Evolutionary conservation across 148 eudicot species (phyloP).

Genomic region (Rhododendron vialii): DNA sequence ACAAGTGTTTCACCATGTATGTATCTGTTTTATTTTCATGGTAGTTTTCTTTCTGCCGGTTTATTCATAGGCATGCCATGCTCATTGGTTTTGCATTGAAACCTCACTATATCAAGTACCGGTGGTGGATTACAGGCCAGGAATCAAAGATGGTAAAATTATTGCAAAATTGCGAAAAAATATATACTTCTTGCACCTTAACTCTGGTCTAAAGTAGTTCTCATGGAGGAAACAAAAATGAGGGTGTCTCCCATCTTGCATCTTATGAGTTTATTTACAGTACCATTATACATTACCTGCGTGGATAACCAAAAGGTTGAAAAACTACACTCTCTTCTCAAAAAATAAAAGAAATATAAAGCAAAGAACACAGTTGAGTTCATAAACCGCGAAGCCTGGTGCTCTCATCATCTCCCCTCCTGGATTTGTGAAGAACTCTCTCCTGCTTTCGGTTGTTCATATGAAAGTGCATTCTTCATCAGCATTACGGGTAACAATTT

Average conservation of each 20-base stretch:
- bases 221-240: constrained; percentile 6
- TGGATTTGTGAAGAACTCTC: constrained; percentile 20
- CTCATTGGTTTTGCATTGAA: background rate
- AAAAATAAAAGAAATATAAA: constrained; percentile 5
- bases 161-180: background rate
- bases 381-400: constrained; percentile 21
- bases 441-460: constrained; percentile 22
- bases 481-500: background rate
- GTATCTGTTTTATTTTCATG: background rate
- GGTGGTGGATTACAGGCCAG: background rate
- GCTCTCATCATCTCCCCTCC: constrained; percentile 5
- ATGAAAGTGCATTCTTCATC: constrained; percentile 13
- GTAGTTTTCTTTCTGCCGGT: background rate
- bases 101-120: background rate
- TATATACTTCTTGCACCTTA: background rate
- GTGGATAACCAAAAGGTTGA: background rate
- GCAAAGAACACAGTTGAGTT: constrained; percentile 17
- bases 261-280: constrained; percentile 22
- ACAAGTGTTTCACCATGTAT: background rate
- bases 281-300: constrained; percentile 2
- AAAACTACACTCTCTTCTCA: background rate
- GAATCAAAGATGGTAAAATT: background rate
- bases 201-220: background rate
- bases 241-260: constrained; percentile 3
- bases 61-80: background rate